These are phyloP conservation scores for Wickerhamomyces sp. DNA, from an alignment of 1,139 yeast species.

Conservation along the genomic window DNA sequence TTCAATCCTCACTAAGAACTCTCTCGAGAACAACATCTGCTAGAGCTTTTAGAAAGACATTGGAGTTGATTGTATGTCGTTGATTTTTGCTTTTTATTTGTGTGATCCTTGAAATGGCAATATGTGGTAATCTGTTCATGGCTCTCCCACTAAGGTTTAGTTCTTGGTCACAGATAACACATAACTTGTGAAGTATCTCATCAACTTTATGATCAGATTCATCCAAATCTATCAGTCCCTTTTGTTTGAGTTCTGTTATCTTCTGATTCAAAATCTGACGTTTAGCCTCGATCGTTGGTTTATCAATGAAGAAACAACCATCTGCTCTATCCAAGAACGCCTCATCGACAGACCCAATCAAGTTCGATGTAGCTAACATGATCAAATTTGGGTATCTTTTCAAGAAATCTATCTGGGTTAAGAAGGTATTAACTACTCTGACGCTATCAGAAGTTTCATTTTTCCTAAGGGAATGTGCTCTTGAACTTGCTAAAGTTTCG, in stretches of 20 bases:
- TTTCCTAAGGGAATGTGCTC: conserved; percentile 28
- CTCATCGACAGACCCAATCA: conserved; percentile 28
- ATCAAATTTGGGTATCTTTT: conserved; percentile 29
- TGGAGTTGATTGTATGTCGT: background rate
- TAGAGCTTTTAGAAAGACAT: background rate
- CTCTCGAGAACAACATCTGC: background rate
- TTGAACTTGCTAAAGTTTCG: conserved; percentile 36
- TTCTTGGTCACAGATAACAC: conserved; percentile 2
- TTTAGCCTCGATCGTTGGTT: conserved; percentile 25
- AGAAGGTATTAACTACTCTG: conserved; percentile 35
- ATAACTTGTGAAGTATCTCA: background rate
- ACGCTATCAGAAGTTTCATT: conserved; percentile 35
- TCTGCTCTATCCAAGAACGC: conserved; percentile 37
- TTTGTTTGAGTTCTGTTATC: conserved; percentile 19
- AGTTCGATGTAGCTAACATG: conserved; percentile 34
- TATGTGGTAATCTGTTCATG: conserved; percentile 5
- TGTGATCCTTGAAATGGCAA: conserved; percentile 4
- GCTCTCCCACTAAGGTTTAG: conserved; percentile 11
- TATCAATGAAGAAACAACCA: conserved; percentile 26
- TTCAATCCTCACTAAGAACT: too few species aligned
- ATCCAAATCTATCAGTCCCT: conserved; percentile 12
- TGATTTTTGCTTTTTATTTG: background rate
- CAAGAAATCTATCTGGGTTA: conserved; percentile 33
- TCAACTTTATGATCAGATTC: background rate
- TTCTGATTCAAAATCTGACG: conserved; percentile 23